Conservation (phyloP, 2,329 filamentous ascomycete genomes). For the Phoma sp. region DNA sequence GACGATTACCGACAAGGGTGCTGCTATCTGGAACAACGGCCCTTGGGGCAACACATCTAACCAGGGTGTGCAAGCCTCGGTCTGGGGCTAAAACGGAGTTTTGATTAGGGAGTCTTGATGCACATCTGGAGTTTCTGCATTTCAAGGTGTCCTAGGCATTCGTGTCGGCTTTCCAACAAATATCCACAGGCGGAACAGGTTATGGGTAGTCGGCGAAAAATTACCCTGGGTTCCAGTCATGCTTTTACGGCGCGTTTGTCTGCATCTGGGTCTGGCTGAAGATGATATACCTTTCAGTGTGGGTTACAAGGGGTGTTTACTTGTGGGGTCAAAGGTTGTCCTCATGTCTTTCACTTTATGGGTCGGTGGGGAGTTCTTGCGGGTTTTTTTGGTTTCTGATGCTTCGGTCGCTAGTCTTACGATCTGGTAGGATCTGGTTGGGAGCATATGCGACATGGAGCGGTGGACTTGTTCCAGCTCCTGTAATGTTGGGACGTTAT, state of each 20-base stretch:
- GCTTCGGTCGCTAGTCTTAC: conserved; percentile 20
- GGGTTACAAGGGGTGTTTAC: conserved; percentile 42
- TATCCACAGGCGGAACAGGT: conserved; percentile 41
- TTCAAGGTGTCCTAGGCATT: conserved; percentile 52
- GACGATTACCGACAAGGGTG: conserved; percentile 53
- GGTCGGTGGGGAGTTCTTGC: conserved; percentile 36
- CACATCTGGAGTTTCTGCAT: conserved; percentile 54
- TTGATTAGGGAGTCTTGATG: conserved; percentile 48
- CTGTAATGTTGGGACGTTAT: conserved; percentile 30
- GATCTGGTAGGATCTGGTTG: conserved; percentile 18
- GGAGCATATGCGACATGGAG: conserved; percentile 25
- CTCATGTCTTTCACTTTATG: conserved; percentile 27
- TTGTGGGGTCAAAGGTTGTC: conserved; percentile 33
- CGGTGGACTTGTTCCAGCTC: conserved; percentile 27
- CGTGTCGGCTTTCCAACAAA: conserved; percentile 47
- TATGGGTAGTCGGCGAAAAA: conserved; percentile 45
- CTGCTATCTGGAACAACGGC: conserved; percentile 74
- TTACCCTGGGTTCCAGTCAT: conserved; percentile 39
- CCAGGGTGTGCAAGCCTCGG: conserved; percentile 87
- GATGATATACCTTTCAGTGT: conserved; percentile 41
- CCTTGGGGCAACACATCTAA: conserved; percentile 78
- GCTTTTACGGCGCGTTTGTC: conserved; percentile 41
- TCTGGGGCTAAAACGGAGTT: conserved; percentile 76
- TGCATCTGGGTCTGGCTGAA: conserved; percentile 39
- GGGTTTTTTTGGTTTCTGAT: conserved; percentile 27